A percentile compares a stretch with the other conserved stretches of the same genome.
phyloP scores from a whole-genome alignment of 2,329 filamentous ascomycete genomes.

The Helotiales sp. region DNA sequence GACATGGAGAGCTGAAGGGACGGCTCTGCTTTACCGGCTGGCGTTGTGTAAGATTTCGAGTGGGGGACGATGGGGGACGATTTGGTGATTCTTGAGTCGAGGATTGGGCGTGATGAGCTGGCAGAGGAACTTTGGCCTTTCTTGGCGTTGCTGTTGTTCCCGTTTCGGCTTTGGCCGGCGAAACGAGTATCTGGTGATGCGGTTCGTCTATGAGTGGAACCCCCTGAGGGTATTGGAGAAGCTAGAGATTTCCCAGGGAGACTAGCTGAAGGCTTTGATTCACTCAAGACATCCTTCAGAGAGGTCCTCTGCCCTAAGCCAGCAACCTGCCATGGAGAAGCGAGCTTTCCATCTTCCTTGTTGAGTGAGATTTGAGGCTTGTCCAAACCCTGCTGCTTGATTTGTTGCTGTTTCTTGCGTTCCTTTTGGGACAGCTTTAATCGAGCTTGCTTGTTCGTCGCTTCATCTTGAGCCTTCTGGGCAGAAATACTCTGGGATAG shows the following conservation, averaged over 20 bases:
- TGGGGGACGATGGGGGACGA: slow-evolving; percentile 56
- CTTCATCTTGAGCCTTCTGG: slow-evolving; percentile 47
- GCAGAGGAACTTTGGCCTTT: slow-evolving; percentile 25
- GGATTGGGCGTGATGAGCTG: slow-evolving; percentile 20
- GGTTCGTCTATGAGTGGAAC: slow-evolving; percentile 51
- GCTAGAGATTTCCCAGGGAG: slow-evolving; percentile 36
- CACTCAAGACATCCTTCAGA: slow-evolving; percentile 54
- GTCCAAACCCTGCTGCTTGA: slow-evolving; percentile 46
- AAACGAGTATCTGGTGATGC: slow-evolving; percentile 68
- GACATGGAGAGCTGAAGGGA: slow-evolving; percentile 75
- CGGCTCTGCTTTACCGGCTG: slow-evolving; percentile 64
- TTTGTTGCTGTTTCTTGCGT: slow-evolving; percentile 79
- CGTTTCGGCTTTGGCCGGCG: slow-evolving; percentile 55
- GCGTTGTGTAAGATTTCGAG: slow-evolving; percentile 63
- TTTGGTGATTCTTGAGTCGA: slow-evolving; percentile 38
- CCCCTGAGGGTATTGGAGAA: slow-evolving; percentile 38
- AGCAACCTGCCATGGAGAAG: slow-evolving; percentile 71
- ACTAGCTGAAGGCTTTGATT: slow-evolving; percentile 41
- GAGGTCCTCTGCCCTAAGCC: slow-evolving; percentile 54
- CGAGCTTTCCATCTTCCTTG: slow-evolving; percentile 46
- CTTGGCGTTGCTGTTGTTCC: slow-evolving; percentile 21
- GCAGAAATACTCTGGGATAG: slow-evolving; percentile 60
- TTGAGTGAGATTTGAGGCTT: slow-evolving; percentile 53
- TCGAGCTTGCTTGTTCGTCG: slow-evolving; percentile 46
- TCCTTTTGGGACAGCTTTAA: slow-evolving; percentile 88